These are phyloP conservation scores for Cytospora leucostoma DNA, from an alignment of 2,329 filamentous ascomycete genomes.

Conservation along the genomic window DNA sequence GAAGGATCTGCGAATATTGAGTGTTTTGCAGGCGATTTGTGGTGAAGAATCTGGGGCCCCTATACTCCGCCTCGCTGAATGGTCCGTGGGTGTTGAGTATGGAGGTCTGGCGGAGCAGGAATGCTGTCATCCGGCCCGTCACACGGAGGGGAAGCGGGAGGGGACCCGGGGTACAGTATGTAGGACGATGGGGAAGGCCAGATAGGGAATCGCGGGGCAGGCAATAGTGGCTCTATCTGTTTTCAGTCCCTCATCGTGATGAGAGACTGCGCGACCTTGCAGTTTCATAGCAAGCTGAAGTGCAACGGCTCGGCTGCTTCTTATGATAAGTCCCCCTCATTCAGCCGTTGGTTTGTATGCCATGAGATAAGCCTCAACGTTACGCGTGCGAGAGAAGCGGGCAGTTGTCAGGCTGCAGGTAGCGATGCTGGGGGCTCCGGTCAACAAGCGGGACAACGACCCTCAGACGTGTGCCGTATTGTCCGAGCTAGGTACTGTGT, in stretches of 20 bases:
- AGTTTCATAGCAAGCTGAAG: conserved; percentile 12
- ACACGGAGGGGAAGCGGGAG: conserved; percentile 22
- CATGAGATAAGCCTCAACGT: conserved; percentile 15
- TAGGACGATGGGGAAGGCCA: neutral
- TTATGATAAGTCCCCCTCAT: conserved; percentile 2
- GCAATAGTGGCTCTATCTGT: neutral
- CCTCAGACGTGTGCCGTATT: neutral
- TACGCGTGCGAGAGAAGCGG: conserved; percentile 1
- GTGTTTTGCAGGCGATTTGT: conserved; percentile 17
- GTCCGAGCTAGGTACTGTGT: neutral
- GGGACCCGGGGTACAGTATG: conserved; percentile 13
- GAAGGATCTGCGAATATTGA: conserved; percentile 10
- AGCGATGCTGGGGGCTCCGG: conserved; percentile 10
- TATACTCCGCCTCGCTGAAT: conserved; percentile 11
- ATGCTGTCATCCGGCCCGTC: conserved; percentile 20
- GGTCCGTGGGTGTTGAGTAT: conserved; percentile 7
- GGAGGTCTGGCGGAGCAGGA: conserved; percentile 14
- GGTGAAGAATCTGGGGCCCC: conserved; percentile 15
- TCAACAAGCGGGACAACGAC: conserved; percentile 7
- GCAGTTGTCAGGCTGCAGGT: conserved; percentile 17
- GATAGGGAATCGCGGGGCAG: conserved; percentile 2
- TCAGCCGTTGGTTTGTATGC: conserved; percentile 11
- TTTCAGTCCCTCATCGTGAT: neutral
- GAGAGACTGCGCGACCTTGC: conserved; percentile 14
- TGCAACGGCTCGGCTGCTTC: neutral